These are phyloP conservation scores for Rhynchospora breviuscula DNA, from an alignment of 176 grass and related monocot species.

Conservation along the genomic window DNA sequence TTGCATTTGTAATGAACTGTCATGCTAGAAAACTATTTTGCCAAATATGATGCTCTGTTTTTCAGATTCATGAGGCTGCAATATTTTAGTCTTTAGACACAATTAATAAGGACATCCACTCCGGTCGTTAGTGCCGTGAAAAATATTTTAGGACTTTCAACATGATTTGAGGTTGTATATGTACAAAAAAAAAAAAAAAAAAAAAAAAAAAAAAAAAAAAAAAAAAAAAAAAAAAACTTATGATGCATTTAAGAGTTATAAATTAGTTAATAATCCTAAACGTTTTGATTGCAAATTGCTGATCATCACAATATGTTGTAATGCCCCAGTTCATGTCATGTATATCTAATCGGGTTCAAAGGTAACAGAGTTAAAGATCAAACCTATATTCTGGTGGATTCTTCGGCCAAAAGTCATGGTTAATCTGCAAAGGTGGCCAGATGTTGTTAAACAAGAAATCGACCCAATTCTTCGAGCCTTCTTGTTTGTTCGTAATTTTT, in stretches of 20 bases:
- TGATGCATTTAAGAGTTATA: no score
- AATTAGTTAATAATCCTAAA: no score
- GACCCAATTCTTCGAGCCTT: constrained; percentile 38
- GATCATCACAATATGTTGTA: no score
- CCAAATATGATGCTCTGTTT: neutral
- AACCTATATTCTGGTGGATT: constrained; percentile 35
- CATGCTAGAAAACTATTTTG: neutral
- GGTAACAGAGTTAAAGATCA: neutral
- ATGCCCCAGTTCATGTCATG: neutral
- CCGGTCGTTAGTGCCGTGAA: no score
- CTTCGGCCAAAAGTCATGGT: constrained; percentile 50
- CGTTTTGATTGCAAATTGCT: no score
- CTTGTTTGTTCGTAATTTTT: constrained; percentile 5
- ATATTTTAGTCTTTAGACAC: no score
- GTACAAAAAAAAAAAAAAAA: no score
- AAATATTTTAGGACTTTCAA: no score
- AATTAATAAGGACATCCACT: neutral
- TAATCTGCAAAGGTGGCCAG: constrained; percentile 34
- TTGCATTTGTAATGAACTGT: neutral
- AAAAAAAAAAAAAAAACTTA: no score
- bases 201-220: no score
- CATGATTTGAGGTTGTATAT: no score
- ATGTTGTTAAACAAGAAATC: constrained; percentile 79
- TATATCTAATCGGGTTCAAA: neutral
- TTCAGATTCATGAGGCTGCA: neutral